Percentiles rank a stretch among this genome's conserved stretches.
phyloP scores from a whole-genome alignment of 2,329 filamentous ascomycete genomes.

The Graphilbum sp. region DNA sequence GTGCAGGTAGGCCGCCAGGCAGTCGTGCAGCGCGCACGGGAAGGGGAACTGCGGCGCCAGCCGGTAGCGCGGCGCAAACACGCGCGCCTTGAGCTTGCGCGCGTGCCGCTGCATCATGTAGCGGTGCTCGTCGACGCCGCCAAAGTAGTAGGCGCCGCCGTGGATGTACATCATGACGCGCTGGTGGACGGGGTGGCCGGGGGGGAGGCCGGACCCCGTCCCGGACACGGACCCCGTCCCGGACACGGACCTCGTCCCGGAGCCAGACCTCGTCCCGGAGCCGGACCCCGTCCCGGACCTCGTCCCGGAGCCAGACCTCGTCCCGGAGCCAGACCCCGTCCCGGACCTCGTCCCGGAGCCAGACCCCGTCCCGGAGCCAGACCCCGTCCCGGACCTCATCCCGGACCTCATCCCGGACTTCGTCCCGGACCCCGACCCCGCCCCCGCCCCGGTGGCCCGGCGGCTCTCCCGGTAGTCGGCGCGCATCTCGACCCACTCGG shows the following conservation, averaged over 20 bases:
- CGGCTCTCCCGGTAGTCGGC: conserved; percentile 51
- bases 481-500: conserved; percentile 95
- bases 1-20: conserved; percentile 72
- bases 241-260: background rate
- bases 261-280: background rate
- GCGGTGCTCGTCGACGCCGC: conserved; percentile 89
- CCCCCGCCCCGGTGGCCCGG: conserved; percentile 25
- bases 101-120: conserved; percentile 96
- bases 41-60: conserved; percentile 91
- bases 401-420: background rate
- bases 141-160: conserved; percentile 90
- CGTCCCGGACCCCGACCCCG: background rate
- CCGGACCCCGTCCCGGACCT: background rate
- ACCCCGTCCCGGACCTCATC: background rate
- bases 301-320: background rate
- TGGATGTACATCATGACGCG: conserved; percentile 89
- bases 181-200: background rate
- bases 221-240: background rate
- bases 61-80: conserved; percentile 76
- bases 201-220: background rate
- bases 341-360: background rate
- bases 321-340: background rate
- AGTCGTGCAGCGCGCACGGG: conserved; percentile 82
- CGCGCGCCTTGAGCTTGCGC: conserved; percentile 76
- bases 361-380: background rate